A percentile compares a stretch with the other conserved stretches of the same genome.
phyloP scores from a whole-genome alignment of 305 asterid genomes.

The Fraxinus floribunda region DNA sequence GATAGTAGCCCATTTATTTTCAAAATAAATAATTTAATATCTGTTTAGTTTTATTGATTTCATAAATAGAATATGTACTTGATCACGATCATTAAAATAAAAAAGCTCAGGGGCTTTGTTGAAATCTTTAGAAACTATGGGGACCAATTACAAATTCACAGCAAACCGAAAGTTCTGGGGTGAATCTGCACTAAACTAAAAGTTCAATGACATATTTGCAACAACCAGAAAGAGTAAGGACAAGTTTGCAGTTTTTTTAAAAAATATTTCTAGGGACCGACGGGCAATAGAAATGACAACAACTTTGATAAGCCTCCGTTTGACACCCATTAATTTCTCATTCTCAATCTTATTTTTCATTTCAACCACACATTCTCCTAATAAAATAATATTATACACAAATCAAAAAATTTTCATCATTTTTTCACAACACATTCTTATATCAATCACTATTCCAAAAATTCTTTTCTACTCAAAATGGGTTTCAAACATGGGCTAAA shows the following conservation, averaged over 20 bases:
- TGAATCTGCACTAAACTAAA: neutral
- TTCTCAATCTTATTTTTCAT: no score
- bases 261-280: neutral
- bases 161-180: neutral
- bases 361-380: no score
- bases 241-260: neutral
- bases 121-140: neutral
- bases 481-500: no score
- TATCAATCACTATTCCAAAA: no score
- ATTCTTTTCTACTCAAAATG: no score
- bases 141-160: neutral
- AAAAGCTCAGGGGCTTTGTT: neutral
- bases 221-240: neutral
- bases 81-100: neutral
- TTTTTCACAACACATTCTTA: no score
- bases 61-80: neutral
- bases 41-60: neutral
- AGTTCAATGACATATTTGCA: neutral
- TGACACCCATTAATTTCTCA: no score
- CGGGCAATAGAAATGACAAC: neutral
- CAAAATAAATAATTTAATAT: neutral
- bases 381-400: no score
- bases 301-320: neutral
- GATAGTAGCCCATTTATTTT: neutral
- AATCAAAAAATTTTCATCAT: no score